Evolutionary conservation across 2,329 filamentous ascomycete species (phyloP).

Genomic region (Colletotrichum tabaci): DNA sequence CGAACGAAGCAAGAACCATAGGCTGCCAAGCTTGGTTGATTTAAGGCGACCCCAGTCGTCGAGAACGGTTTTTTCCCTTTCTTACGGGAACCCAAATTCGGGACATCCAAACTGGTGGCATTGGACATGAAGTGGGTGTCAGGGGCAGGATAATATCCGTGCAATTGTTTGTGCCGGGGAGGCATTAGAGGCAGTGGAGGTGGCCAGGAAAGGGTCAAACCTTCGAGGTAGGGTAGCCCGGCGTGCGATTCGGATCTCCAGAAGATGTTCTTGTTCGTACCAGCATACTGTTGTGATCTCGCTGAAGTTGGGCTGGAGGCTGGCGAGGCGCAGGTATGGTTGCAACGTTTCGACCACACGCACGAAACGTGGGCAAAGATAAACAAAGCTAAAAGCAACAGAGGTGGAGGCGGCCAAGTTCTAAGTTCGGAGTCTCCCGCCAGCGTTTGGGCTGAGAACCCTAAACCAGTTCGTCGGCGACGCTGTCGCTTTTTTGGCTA

Average conservation of each 20-base stretch:
- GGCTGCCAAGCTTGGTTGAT: slow-evolving; percentile 5
- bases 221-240: slow-evolving; percentile 4
- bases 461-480: slow-evolving; percentile 1
- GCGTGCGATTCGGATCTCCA: background rate
- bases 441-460: slow-evolving; percentile 21
- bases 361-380: slow-evolving; percentile 34
- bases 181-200: background rate
- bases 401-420: background rate
- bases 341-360: slow-evolving; percentile 36
- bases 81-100: slow-evolving; percentile 12
- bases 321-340: slow-evolving; percentile 13
- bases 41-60: slow-evolving; percentile 4
- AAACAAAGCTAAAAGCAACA: slow-evolving; percentile 24
- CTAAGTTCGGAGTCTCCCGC: slow-evolving; percentile 7
- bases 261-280: background rate
- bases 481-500: slow-evolving; percentile 25
- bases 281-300: background rate
- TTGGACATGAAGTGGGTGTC: slow-evolving; percentile 13
- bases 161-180: background rate
- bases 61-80: slow-evolving; percentile 9
- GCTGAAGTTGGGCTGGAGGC: slow-evolving; percentile 16
- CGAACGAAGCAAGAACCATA: slow-evolving; percentile 16
- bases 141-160: slow-evolving; percentile 5
- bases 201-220: slow-evolving; percentile 23
- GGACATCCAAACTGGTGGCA: slow-evolving; percentile 14